Evolutionary conservation across 148 eudicot species (phyloP), one percentile per base, ranked within the genome.

Genomic region (Amaranthus hypochondriacus): DNA sequence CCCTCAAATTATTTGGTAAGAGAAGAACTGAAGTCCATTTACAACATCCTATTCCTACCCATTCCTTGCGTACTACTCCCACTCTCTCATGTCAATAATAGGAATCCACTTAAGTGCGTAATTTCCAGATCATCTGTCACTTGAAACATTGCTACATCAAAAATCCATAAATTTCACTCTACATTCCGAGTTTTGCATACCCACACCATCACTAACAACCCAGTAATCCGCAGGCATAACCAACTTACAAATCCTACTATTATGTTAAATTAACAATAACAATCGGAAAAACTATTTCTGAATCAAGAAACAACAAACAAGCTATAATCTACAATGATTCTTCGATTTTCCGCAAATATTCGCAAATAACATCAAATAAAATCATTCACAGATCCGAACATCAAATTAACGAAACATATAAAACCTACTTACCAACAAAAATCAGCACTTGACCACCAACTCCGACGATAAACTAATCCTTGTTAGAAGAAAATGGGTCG

Each of bases 361-460:
- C 55, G 54, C 39, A 66, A 66, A n/a, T 49, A 5, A 66, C 28
- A 48, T 39, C 7, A 7, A n/a, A 49, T 3, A 66, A 15, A 66
- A 66, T 49, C 10, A 48, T 15, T n/a, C 2, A 5, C 69, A 49
- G 69, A 66, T 66, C 69, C 18, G 5, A 48, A 48, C 48, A n/a
- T 66, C 39, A 11, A 66, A 65, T 6, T n/a, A 2, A 14, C 3
- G 49, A 4, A 10, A 65, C 47, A 65, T 15, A 11, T 14, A 14
- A 48, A 13, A 18, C 69, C 9, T 3, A 65, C 69, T 65, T 65
- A 66, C 69, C 69, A 66, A 66, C 54, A 66, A 66, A 2, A 66
- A 66, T 9, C 54, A 66, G 69, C 69, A 66, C 69, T 66, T 54
- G 9, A 66, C 14, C 21, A 65, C 48, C 66, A 62, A 5, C 48